Percentiles rank a stretch among this genome's conserved stretches.
Evolutionary conservation across 2,329 filamentous ascomycete species (phyloP).

Genomic region (Pestalotiopsis sp.): DNA sequence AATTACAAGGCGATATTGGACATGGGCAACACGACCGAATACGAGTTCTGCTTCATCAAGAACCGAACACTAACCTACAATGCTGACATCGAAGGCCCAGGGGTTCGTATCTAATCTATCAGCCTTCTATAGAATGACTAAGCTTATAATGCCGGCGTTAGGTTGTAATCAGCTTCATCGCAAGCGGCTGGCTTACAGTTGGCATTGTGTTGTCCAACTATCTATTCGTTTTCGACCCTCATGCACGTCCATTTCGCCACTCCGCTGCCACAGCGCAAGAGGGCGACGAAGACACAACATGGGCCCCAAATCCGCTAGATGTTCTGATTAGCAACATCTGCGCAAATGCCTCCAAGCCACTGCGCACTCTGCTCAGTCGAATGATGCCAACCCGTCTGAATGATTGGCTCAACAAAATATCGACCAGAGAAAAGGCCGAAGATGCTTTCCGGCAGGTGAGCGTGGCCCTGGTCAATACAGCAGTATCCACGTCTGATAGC

Average conservation of each 20-base stretch:
- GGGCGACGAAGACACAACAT: not conserved
- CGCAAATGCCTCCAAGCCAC: not conserved
- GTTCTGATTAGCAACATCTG: not conserved
- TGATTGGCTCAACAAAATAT: not conserved
- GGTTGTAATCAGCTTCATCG: constrained; percentile 10
- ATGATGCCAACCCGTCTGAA: not conserved
- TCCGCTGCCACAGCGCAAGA: not conserved
- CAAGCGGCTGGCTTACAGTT: constrained; percentile 8
- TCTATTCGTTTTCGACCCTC: constrained; percentile 11
- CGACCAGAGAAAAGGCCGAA: constrained; percentile 4
- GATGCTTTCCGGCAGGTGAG: constrained; percentile 11
- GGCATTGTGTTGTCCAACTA: constrained; percentile 9
- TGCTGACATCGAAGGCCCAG: constrained; percentile 9
- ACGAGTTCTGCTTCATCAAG: constrained; percentile 9
- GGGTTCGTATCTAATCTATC: constrained; percentile 5
- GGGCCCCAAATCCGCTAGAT: not conserved
- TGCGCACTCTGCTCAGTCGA: not conserved
- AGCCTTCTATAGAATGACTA: not conserved
- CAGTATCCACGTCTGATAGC: not conserved
- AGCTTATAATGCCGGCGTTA: not conserved
- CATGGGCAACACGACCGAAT: not conserved
- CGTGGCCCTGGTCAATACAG: not conserved
- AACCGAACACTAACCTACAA: constrained; percentile 8
- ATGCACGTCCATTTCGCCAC: not conserved
- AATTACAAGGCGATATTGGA: not conserved